Conservation (phyloP, 2,329 filamentous ascomycete species). For the Hymenoscyphus albidus region DNA sequence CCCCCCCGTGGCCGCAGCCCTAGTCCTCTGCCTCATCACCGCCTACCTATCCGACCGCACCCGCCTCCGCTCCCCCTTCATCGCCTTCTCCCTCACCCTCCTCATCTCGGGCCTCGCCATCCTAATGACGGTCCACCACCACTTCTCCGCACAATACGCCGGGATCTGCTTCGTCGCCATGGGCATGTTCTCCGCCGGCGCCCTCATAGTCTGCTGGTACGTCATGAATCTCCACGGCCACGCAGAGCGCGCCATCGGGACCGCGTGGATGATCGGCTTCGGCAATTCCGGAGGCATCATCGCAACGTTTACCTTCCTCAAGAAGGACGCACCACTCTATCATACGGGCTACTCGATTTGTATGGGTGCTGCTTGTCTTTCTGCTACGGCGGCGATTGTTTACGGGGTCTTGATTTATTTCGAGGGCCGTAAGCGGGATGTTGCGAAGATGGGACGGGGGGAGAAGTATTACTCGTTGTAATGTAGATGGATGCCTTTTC, state of each 20-base stretch:
- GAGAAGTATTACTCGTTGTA: too few species aligned
- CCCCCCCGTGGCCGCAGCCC: slow-evolving; percentile 54
- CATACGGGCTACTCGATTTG: slow-evolving; percentile 71
- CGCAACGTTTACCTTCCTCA: slow-evolving; percentile 63
- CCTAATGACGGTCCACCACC: slow-evolving; percentile 50
- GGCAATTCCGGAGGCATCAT: slow-evolving; percentile 76
- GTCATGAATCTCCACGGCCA: slow-evolving; percentile 88
- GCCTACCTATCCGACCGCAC: slow-evolving; percentile 74
- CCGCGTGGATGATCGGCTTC: slow-evolving; percentile 74
- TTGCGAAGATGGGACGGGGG: too few species aligned
- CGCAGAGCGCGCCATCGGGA: slow-evolving; percentile 83
- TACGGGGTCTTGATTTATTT: neutral
- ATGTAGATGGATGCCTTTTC: too few species aligned
- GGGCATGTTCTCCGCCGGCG: slow-evolving; percentile 76
- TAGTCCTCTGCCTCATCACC: slow-evolving; percentile 60
- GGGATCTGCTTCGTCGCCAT: slow-evolving; percentile 76
- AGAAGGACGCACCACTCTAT: slow-evolving; percentile 63
- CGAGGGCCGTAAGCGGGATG: too few species aligned
- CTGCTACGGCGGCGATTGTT: neutral
- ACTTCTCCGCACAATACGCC: slow-evolving; percentile 63
- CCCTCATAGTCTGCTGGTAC: slow-evolving; percentile 81
- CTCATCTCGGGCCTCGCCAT: slow-evolving; percentile 72
- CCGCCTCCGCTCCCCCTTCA: slow-evolving; percentile 64
- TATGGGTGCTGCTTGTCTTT: slow-evolving; percentile 40
- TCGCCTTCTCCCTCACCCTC: slow-evolving; percentile 61